Evolutionary conservation across 2,329 filamentous ascomycete genomes (phyloP), one percentile per base, ranked within the genome.

Genomic region (Pyrenophora teres): DNA sequence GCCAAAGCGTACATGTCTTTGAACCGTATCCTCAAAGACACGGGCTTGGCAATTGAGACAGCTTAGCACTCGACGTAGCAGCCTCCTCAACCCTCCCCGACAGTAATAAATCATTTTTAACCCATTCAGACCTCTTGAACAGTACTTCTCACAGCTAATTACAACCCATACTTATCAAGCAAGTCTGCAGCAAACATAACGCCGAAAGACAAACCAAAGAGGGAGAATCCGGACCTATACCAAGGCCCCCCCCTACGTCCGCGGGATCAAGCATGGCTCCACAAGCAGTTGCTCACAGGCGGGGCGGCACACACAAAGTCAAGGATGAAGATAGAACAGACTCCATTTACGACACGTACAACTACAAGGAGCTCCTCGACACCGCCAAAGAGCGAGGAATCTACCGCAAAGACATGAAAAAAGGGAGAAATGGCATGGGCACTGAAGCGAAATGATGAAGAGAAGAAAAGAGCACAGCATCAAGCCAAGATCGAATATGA

Each of bases 281-380:
- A 8, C 53, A 62, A 52, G 49, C 57, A 3, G 52, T 56, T 6
- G 46, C 56, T 12, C 65, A 69, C 37, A 49, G 57, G 33, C 63
- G 68, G 12, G 70, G 67, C 19, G 67, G 67, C n/a, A 67, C 60
- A 13, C 70, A 71, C 37, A 52, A 59, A 31, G 62, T 72, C 6
- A 66, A 64, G 21, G 63, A 65, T 6, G 39, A 61, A 16, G 50
- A 71, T 41, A 42, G 43, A 7, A 72, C 70, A 0, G 43, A 62
- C n/a, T 70, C 69, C 5, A 54, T 64, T 7, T 72, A 64, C 52
- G 70, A 73, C 33, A 43, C 58, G 3, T 60, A 55, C 39, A 61
- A 56, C 30, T 62, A 66, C 33, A 52, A 54, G 18, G 62, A 67
- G 23, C 64, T 73, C 0, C 41, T 60, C 6, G 30, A 43, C 13